A percentile compares a stretch with the other conserved stretches of the same genome.
Conservation (phyloP, 352 stramenopile species). For the Phytophthora megakarya region DNA sequence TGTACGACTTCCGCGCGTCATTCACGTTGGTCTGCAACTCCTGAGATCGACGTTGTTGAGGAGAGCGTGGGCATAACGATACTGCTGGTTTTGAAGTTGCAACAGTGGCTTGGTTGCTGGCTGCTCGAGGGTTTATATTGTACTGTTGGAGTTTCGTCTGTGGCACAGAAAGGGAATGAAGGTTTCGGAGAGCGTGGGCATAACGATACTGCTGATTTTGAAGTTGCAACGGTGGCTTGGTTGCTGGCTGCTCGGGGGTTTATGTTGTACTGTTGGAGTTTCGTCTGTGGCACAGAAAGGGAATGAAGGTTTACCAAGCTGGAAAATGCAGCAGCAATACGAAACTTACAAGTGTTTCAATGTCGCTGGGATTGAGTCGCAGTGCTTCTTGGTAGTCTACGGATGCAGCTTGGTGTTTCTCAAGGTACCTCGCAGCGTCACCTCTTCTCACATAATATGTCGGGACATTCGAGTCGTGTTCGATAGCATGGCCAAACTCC, state of each 20-base stretch:
- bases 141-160: slow-evolving; percentile 74
- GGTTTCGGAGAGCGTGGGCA: slow-evolving; percentile 10
- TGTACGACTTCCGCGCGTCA: slow-evolving; percentile 46
- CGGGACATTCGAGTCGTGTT: slow-evolving; percentile 53
- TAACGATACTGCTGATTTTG: slow-evolving; percentile 2
- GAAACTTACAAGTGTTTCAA: slow-evolving; percentile 53
- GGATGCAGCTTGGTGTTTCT: slow-evolving; percentile 63
- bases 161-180: neutral
- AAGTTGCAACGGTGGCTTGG: slow-evolving; percentile 7
- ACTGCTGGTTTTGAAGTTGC: neutral
- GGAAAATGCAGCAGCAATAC: neutral
- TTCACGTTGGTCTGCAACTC: slow-evolving; percentile 32
- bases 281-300: slow-evolving; percentile 38
- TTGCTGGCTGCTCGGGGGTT: slow-evolving; percentile 14
- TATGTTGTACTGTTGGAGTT: slow-evolving; percentile 64
- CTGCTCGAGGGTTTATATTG: slow-evolving; percentile 21
- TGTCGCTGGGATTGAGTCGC: slow-evolving; percentile 59
- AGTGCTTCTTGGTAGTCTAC: slow-evolving; percentile 57
- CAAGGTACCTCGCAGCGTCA: slow-evolving; percentile 75
- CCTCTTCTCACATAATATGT: slow-evolving; percentile 75
- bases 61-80: slow-evolving; percentile 7
- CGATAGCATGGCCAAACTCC: slow-evolving; percentile 57
- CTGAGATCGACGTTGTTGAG: slow-evolving; percentile 31
- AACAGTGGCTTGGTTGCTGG: slow-evolving; percentile 23
- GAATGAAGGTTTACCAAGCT: neutral